Percentiles rank a stretch among this genome's conserved stretches.
These are phyloP conservation scores for Ambrosia trifida DNA, from an alignment of 129 eudicot species.

Conservation along the genomic window DNA sequence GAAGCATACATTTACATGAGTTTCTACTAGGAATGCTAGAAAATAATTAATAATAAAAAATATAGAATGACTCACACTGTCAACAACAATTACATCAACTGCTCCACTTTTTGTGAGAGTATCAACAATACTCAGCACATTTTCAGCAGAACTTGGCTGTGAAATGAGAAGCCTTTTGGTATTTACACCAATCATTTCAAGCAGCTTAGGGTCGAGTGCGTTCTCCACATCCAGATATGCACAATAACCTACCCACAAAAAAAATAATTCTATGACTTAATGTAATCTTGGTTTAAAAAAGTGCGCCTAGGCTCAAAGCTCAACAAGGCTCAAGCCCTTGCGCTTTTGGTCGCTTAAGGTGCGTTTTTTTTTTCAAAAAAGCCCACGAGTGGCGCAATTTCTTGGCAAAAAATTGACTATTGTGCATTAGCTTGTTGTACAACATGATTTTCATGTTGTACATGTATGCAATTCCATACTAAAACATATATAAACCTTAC, in stretches of 20 bases:
- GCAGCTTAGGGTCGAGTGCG: constrained; percentile 74
- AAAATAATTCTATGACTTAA: neutral
- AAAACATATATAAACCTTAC: no score
- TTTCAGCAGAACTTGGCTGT: constrained; percentile 95
- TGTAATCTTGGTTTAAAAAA: no score
- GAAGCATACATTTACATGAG: constrained; percentile 7
- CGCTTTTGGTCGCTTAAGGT: no score
- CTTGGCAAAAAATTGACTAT: no score
- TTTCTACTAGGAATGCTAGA: neutral
- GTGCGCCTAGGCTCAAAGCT: no score
- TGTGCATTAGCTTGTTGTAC: no score
- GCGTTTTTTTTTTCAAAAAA: no score
- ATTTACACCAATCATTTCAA: constrained; percentile 74
- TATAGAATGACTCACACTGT: constrained; percentile 63
- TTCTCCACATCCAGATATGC: constrained; percentile 94
- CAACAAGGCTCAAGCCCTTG: no score
- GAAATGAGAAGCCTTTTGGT: constrained; percentile 81
- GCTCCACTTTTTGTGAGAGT: constrained; percentile 93
- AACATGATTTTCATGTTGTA: no score
- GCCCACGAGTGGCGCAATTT: no score
- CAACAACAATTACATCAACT: constrained; percentile 87
- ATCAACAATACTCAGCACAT: constrained; percentile 81
- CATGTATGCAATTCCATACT: no score
- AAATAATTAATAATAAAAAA: neutral
- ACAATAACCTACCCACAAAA: constrained; percentile 72